Evolutionary conservation across 495 filamentous ascomycete genomes (phyloP), one percentile per base, ranked within the genome.

Genomic region (Amphirosellinia nigrospora): DNA sequence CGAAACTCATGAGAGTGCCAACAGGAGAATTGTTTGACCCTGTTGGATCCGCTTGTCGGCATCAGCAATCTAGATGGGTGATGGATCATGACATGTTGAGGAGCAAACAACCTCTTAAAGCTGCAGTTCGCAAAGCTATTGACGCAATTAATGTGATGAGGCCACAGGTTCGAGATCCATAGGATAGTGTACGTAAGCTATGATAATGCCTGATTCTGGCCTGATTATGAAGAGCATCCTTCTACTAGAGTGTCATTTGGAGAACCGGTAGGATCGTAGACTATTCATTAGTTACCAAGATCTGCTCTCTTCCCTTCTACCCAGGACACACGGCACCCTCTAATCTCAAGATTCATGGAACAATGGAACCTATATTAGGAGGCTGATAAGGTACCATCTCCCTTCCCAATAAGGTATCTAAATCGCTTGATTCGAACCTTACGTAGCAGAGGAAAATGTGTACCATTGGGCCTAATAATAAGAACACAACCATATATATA

Each of bases 1-100:
- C 43, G 61, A 64, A 48, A 45, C 30, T 30, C 26, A 34, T 34
- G 8, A 62, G 43, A 48, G 61, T 64, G 45, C 61, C 61, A 43
- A 48, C 36, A 48, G 8, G 38, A 30, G 61, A 64, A 23, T 34
- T 30, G 43, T 36, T 50, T 13, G 23, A 38, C 45, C 61, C 61
- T 48, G 61, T 43, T 50, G 15, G n/a, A 50, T 50, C 15, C 61
- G 41, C 61, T 26, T 21, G 63, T 41, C 32, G 46, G 15, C 46
- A 34, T 53, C 63, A 32, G 63, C 34, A 53, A 65, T 53, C 34
- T 39, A 52, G 46, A 36, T 7, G 3, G 63, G n/a, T 16, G 46
- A 46, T 15, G 34, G 46, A 65, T 39, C 46, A 53, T 28, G 63
- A 65, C n/a, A 65, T n/a, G 43, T 50, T 52, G 32, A 50, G 30